These are phyloP conservation scores for Hippophae rhamnoides DNA, from an alignment of 306 rosid genomes.

Conservation along the genomic window DNA sequence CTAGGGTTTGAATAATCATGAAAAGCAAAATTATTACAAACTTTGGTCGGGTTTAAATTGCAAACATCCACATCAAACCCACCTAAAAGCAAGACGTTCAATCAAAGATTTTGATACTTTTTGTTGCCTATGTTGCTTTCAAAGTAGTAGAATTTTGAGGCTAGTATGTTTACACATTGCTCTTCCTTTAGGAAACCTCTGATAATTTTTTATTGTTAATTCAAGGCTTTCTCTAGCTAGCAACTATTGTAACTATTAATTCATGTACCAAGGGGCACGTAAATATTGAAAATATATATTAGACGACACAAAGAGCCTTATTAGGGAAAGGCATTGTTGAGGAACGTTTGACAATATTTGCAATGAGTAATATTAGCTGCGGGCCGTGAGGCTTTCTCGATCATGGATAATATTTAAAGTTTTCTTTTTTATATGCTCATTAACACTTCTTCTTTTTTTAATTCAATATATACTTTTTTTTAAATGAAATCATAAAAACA, in stretches of 20 bases:
- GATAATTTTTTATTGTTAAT: constrained; percentile 9
- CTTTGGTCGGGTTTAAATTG: constrained; percentile 19
- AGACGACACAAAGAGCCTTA: constrained; percentile 6
- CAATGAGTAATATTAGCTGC: background rate
- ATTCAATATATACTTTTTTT: no score
- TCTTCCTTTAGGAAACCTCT: constrained; percentile 26
- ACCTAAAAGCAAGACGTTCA: background rate
- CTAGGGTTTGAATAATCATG: constrained; percentile 6
- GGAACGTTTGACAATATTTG: constrained; percentile 15
- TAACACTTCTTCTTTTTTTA: no score
- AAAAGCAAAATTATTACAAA: background rate
- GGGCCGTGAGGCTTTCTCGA: constrained; percentile 8
- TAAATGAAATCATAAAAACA: no score
- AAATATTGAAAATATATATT: constrained; percentile 8
- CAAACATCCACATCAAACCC: constrained; percentile 26
- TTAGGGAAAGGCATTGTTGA: constrained; percentile 9
- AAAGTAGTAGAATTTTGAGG: constrained; percentile 6
- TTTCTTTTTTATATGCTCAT: background rate
- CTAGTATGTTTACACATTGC: constrained; percentile 20
- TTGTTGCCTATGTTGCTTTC: constrained; percentile 6
- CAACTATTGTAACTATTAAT: background rate
- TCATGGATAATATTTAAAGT: background rate
- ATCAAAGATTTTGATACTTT: background rate
- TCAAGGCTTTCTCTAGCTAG: constrained; percentile 6
- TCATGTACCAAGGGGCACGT: background rate